phyloP scores from a whole-genome alignment of 228 moss, liverwort and hornwort genomes.

The Sphagnum magellanicum region DNA sequence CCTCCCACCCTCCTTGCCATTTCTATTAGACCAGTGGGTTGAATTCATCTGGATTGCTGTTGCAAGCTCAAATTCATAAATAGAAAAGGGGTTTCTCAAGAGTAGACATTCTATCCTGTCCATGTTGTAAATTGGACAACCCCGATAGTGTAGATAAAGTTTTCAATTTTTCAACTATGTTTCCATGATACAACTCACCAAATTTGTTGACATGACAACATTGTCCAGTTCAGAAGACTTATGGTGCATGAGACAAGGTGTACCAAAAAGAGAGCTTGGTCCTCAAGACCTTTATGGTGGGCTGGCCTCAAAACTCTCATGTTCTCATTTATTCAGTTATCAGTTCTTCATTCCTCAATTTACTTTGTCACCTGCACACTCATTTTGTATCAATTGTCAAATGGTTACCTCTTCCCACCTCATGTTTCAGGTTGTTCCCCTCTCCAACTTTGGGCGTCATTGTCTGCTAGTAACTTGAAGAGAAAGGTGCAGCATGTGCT shows the following conservation, averaged over 20 bases:
- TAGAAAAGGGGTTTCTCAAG: background rate
- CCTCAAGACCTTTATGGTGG: conserved; percentile 19
- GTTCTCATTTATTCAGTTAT: background rate
- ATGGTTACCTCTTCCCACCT: too few species aligned
- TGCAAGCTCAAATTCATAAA: background rate
- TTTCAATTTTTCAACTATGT: conserved; percentile 38
- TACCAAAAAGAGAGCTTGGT: conserved; percentile 14
- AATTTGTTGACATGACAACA: conserved; percentile 34
- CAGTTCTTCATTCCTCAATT: too few species aligned
- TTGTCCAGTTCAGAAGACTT: conserved; percentile 19
- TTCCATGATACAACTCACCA: conserved; percentile 21
- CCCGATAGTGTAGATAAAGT: conserved; percentile 21
- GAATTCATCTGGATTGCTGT: background rate
- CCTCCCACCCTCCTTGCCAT: conserved; percentile 18
- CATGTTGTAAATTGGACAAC: conserved; percentile 2
- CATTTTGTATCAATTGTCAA: too few species aligned
- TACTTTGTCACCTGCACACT: too few species aligned
- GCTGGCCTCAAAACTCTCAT: conserved; percentile 20
- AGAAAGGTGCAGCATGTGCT: too few species aligned
- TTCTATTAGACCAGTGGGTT: background rate
- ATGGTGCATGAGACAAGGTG: conserved; percentile 14
- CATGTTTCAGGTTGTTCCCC: too few species aligned
- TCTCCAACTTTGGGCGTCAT: too few species aligned
- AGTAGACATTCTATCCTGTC: background rate
- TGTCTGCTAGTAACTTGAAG: too few species aligned